Percentiles rank a stretch among this genome's conserved stretches.
These are phyloP conservation scores for Oryza officinalis DNA, from an alignment of 176 grass and related monocot species.

Conservation along the genomic window DNA sequence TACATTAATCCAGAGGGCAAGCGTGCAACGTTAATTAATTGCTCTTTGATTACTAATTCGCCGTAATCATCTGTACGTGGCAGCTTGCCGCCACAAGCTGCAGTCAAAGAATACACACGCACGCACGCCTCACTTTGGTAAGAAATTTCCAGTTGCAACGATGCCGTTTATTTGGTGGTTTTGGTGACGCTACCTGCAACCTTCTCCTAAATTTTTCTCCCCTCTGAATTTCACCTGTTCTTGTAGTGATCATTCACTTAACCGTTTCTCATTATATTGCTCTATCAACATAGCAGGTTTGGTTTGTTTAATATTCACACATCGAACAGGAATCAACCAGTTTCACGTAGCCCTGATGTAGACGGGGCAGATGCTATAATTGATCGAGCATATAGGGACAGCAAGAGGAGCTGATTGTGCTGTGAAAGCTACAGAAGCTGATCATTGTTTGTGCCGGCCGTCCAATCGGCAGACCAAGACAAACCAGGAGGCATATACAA, in stretches of 20 bases:
- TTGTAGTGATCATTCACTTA: not conserved
- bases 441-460: not conserved
- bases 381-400: not conserved
- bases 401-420: not conserved
- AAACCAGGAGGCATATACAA: not conserved
- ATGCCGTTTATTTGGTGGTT: not conserved
- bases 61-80: not conserved
- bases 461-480: slow-evolving; percentile 2
- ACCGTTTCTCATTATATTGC: slow-evolving; percentile 5
- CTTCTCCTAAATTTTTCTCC: not conserved
- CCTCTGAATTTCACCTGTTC: not conserved
- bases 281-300: not conserved
- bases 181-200: not conserved
- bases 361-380: not conserved
- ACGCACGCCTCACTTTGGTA: not conserved
- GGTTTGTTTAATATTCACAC: not conserved
- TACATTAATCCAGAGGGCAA: not conserved
- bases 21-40: not conserved
- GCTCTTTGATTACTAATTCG: not conserved
- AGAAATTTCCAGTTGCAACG: not conserved
- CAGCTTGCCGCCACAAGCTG: not conserved
- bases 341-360: not conserved
- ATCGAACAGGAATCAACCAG: not conserved
- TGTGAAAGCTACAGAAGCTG: not conserved
- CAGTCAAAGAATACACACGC: not conserved